Evolutionary conservation across 345 rosid species (phyloP).

Genomic region (Cardiospermum halicacabum): DNA sequence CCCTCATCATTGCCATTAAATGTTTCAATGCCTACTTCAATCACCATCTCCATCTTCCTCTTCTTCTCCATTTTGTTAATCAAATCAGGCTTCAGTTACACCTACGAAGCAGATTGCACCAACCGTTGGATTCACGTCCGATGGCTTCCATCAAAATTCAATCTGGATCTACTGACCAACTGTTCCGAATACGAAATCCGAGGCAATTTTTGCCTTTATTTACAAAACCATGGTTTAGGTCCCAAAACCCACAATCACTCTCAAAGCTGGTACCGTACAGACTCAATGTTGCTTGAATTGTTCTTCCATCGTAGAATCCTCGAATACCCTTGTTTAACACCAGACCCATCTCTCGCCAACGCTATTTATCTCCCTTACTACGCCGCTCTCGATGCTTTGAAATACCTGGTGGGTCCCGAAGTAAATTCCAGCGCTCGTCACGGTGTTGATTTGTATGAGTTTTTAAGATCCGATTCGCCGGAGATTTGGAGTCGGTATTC

Average conservation of each 20-base stretch:
- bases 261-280: slow-evolving; percentile 86
- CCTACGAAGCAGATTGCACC: slow-evolving; percentile 43
- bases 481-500: slow-evolving; percentile 50
- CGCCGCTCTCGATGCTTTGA: slow-evolving; percentile 66
- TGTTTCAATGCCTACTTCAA: slow-evolving; percentile 9
- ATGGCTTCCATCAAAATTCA: slow-evolving; percentile 67
- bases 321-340: slow-evolving; percentile 78
- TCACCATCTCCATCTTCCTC: slow-evolving; percentile 20
- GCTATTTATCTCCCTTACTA: slow-evolving; percentile 84
- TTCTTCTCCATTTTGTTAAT: slow-evolving; percentile 18
- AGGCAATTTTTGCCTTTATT: slow-evolving; percentile 61
- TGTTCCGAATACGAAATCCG: slow-evolving; percentile 64
- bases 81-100: slow-evolving; percentile 20
- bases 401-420: slow-evolving; percentile 75
- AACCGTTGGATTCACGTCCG: slow-evolving; percentile 90
- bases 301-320: slow-evolving; percentile 79
- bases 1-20: slow-evolving; percentile 33
- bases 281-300: slow-evolving; percentile 70
- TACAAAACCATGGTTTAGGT: slow-evolving; percentile 87
- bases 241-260: slow-evolving; percentile 74
- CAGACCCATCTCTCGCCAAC: slow-evolving; percentile 61
- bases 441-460: slow-evolving; percentile 60
- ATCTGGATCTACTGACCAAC: slow-evolving; percentile 75
- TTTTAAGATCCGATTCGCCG: slow-evolving; percentile 35
- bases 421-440: slow-evolving; percentile 61